Evolutionary conservation across 2,329 filamentous ascomycete genomes (phyloP).

Genomic region (Paracorniculantispora psalliotae): DNA sequence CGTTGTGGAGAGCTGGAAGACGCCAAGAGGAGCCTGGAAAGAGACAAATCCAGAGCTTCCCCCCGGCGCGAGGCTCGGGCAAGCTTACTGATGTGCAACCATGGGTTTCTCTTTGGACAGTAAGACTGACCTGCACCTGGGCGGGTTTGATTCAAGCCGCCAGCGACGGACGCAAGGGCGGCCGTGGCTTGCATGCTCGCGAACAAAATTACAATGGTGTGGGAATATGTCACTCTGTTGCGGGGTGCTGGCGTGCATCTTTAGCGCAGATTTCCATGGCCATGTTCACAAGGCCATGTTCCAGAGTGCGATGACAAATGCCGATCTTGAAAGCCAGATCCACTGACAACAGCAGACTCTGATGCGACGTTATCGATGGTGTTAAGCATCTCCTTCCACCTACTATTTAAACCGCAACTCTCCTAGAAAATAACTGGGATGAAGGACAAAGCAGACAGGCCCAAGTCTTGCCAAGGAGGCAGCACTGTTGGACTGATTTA

Average conservation of each 20-base stretch:
- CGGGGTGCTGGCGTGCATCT: not conserved
- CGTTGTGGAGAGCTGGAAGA: conserved; percentile 1
- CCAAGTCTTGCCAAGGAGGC: no score
- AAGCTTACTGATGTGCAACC: not conserved
- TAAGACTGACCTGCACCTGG: not conserved
- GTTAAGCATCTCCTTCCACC: not conserved
- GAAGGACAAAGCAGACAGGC: no score
- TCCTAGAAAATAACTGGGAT: not conserved
- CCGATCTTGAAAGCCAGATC: not conserved
- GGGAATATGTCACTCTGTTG: not conserved
- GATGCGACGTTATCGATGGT: not conserved
- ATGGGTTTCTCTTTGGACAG: not conserved
- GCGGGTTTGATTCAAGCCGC: not conserved
- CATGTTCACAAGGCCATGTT: not conserved
- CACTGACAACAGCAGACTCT: not conserved
- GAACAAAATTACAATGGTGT: not conserved
- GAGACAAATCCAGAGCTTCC: not conserved
- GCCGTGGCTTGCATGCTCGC: not conserved
- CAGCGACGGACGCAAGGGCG: not conserved
- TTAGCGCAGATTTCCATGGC: not conserved
- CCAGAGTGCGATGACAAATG: not conserved
- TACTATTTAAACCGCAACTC: not conserved
- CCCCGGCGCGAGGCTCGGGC: not conserved
- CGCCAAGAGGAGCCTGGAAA: not conserved
- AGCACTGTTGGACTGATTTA: not conserved